These are phyloP conservation scores for Lactarius sp. DNA, from an alignment of 768 basidiomycete genomes.

Conservation along the genomic window DNA sequence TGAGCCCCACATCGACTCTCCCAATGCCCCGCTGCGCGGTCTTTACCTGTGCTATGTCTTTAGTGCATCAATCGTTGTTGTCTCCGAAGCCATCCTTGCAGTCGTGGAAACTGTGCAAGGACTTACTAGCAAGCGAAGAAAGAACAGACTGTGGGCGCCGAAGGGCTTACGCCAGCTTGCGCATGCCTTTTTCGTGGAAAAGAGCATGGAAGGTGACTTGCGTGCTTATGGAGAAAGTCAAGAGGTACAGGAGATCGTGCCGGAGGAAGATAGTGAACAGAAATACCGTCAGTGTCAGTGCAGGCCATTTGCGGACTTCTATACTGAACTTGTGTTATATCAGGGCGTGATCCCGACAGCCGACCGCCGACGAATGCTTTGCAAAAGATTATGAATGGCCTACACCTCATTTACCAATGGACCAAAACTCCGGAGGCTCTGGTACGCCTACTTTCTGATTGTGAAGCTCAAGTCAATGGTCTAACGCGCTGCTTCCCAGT, in stretches of 20 bases:
- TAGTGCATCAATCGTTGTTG: slow-evolving; percentile 40
- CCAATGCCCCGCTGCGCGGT: slow-evolving; percentile 34
- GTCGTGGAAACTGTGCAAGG: slow-evolving; percentile 37
- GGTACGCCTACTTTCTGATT: slow-evolving; percentile 27
- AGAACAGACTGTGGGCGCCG: slow-evolving; percentile 47
- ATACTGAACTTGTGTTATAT: background rate
- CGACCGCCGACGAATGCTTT: slow-evolving; percentile 40
- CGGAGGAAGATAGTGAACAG: slow-evolving; percentile 25
- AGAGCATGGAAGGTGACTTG: slow-evolving; percentile 28
- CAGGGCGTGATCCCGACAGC: slow-evolving; percentile 46
- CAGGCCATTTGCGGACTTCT: background rate
- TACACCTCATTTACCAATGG: slow-evolving; percentile 39
- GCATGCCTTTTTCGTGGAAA: slow-evolving; percentile 31
- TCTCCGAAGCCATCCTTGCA: slow-evolving; percentile 35
- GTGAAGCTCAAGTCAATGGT: background rate
- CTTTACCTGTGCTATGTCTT: slow-evolving; percentile 51
- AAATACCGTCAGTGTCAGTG: slow-evolving; percentile 23
- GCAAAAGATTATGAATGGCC: slow-evolving; percentile 37
- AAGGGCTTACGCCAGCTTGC: slow-evolving; percentile 37
- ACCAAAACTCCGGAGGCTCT: slow-evolving; percentile 39
- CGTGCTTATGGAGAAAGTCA: slow-evolving; percentile 31
- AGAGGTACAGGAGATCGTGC: slow-evolving; percentile 29
- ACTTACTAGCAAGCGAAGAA: slow-evolving; percentile 37
- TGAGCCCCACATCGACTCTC: slow-evolving; percentile 33
- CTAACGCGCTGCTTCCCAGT: slow-evolving; percentile 30